Evolutionary conservation across 2,329 filamentous ascomycete genomes (phyloP).

Genomic region (Hirsutella rhossiliensis): DNA sequence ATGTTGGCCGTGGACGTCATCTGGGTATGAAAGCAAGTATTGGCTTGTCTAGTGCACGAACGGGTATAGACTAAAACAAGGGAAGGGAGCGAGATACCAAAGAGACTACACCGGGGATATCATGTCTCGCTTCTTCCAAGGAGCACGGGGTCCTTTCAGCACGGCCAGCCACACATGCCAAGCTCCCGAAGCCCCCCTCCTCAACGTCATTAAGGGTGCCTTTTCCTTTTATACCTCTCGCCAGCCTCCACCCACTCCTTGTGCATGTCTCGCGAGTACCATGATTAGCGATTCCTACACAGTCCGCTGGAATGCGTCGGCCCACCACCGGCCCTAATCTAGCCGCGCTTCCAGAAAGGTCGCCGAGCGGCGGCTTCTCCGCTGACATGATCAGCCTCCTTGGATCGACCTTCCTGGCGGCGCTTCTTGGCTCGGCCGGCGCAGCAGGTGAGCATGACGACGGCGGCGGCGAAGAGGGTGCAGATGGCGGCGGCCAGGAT

Average conservation of each 20-base stretch:
- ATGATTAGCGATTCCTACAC: not conserved
- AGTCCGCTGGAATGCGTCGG: not conserved
- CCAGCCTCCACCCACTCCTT: not conserved
- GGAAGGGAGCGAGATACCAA: not conserved
- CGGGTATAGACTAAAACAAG: not conserved
- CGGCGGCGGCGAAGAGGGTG: constrained; percentile 39
- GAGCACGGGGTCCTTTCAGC: not conserved
- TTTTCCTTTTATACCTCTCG: not conserved
- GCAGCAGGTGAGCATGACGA: constrained; percentile 53
- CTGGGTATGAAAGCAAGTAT: no score
- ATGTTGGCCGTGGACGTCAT: no score
- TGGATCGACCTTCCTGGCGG: constrained; percentile 11
- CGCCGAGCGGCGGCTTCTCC: constrained; percentile 3
- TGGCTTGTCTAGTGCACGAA: not conserved
- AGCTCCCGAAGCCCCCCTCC: no score
- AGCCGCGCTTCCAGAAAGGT: constrained; percentile 8
- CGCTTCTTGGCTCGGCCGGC: constrained; percentile 28
- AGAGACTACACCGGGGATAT: not conserved
- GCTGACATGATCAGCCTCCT: constrained; percentile 12
- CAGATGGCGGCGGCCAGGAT: constrained; percentile 42
- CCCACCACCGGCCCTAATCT: not conserved
- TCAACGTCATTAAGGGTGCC: no score
- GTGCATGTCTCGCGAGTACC: not conserved
- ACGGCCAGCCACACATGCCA: no score
- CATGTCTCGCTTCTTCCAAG: not conserved